Percentiles rank a stretch among this genome's conserved stretches.
Conservation (phyloP, 768 basidiomycete species). For the Lactarius psammicola region DNA sequence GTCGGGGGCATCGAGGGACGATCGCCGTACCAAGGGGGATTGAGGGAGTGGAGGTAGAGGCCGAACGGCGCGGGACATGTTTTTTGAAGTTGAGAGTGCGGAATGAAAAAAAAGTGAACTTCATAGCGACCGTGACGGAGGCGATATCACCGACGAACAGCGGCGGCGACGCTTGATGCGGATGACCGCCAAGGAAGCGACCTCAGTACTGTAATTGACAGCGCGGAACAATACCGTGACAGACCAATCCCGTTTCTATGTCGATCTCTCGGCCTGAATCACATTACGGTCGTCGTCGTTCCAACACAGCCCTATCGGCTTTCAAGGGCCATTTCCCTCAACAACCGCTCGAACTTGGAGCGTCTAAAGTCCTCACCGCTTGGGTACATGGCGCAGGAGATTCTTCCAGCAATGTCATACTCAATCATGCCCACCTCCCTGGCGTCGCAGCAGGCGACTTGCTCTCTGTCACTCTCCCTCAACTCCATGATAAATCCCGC, state of each 20-base stretch:
- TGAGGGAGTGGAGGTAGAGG: constrained; percentile 3
- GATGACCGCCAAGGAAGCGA: not conserved
- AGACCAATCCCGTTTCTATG: constrained; percentile 40
- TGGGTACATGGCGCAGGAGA: constrained; percentile 78
- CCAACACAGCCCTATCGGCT: constrained; percentile 72
- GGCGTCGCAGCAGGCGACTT: constrained; percentile 78
- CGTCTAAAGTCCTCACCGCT: constrained; percentile 57
- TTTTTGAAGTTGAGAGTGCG: constrained; percentile 2
- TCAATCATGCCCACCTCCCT: constrained; percentile 76
- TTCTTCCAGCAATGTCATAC: constrained; percentile 52
- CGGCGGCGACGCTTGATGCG: not conserved
- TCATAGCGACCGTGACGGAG: not conserved
- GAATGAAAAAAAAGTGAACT: not conserved
- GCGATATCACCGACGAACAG: not conserved
- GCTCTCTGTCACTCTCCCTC: constrained; percentile 50
- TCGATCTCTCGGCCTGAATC: constrained; percentile 61
- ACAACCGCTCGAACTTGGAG: constrained; percentile 57
- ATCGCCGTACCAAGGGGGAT: not conserved
- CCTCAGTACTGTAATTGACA: not conserved
- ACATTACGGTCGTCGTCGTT: constrained; percentile 63
- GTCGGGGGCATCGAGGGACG: constrained; percentile 12
- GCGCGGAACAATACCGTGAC: not conserved
- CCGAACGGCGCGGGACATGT: constrained; percentile 3
- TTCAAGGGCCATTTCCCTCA: constrained; percentile 45
- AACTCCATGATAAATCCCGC: constrained; percentile 41